Evolutionary conservation across 2,329 filamentous ascomycete species (phyloP), one percentile per base, ranked within the genome.

Genomic region (Cercospora brassicicola): DNA sequence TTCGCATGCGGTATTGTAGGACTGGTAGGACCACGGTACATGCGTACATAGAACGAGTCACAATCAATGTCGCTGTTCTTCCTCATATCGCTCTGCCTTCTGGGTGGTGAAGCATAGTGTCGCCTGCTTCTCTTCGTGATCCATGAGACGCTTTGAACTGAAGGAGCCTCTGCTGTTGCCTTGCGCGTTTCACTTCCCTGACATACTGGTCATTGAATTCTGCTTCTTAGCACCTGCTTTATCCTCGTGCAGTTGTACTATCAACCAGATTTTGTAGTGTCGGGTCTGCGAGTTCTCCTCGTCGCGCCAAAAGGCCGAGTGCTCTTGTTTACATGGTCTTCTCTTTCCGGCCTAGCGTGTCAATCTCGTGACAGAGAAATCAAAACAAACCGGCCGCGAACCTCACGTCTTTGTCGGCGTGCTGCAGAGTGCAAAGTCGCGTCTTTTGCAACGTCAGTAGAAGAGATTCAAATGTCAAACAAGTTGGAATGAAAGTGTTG

Each of bases 281-380:
- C 26, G 23, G 48, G 20, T 26, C 20, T 28, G 48, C 20, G 23
- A 53, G 10, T 2, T 53, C 48, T 53, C 5, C 23, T n/a, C 23
- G 20, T 1, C 28, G 15, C 28, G 28, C 5, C n/a, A 30, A 18
- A 33, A 31, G 2, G 28, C 28, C 28, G 28, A 26, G 6, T 15
- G 28, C 0, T 48, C 26, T 62, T 62, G 59, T 62, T 55, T 26
- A 55, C 61, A 55, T 55, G 10, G 11, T 13, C 30, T 55, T 55
- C 42, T 64, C 51, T 53, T 39, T 64, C 53, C 39, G 62, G 62
- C 31, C 10, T 57, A 59, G 31, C 53, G 62, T 42, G 62, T 64
- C 62, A 64, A 36, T 57, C 53, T 64, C 62, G 62, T 64, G 62
- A 56, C 62, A 20, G 53, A 31, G 55, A 59, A 64, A 64, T 64